These are phyloP conservation scores for Acarospora socialis DNA, from an alignment of 2,329 filamentous ascomycete genomes.

Conservation along the genomic window DNA sequence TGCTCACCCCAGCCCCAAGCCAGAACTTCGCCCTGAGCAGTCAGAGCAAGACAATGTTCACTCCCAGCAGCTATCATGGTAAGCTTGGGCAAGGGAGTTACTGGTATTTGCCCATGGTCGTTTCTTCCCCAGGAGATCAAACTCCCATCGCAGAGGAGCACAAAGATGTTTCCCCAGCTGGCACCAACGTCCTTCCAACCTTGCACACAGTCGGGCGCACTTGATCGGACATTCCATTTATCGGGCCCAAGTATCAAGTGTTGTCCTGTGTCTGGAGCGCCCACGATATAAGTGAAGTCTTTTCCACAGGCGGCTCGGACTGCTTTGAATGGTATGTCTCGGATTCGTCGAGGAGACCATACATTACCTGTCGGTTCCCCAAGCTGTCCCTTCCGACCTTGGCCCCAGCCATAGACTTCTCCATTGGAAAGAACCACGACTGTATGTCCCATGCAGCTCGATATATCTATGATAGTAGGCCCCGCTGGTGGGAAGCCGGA, in stretches of 20 bases:
- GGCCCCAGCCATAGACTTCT: constrained; percentile 77
- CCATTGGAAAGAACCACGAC: constrained; percentile 61
- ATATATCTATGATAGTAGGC: constrained; percentile 47
- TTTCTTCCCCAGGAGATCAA: constrained; percentile 68
- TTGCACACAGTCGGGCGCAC: constrained; percentile 38
- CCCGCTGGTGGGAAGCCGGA: constrained; percentile 49
- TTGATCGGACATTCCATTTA: constrained; percentile 53
- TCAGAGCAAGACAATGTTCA: constrained; percentile 71
- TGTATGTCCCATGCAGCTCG: constrained; percentile 65
- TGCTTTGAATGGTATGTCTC: constrained; percentile 45
- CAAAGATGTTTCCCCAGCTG: constrained; percentile 70
- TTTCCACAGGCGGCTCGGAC: constrained; percentile 60
- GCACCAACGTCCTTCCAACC: constrained; percentile 57
- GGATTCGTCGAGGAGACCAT: constrained; percentile 47
- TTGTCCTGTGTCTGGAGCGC: constrained; percentile 38
- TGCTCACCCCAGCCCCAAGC: constrained; percentile 97
- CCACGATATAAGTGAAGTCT: constrained; percentile 68
- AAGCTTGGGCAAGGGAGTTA: constrained; percentile 44
- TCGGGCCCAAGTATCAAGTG: constrained; percentile 57
- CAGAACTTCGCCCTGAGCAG: constrained; percentile 50
- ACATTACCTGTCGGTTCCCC: constrained; percentile 41
- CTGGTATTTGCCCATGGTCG: constrained; percentile 69
- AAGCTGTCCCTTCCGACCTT: constrained; percentile 70
- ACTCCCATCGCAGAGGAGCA: constrained; percentile 46
- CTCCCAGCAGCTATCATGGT: constrained; percentile 65